Conservation (phyloP, 2,329 filamentous ascomycete species). For the Parafenestella ontariensis region DNA sequence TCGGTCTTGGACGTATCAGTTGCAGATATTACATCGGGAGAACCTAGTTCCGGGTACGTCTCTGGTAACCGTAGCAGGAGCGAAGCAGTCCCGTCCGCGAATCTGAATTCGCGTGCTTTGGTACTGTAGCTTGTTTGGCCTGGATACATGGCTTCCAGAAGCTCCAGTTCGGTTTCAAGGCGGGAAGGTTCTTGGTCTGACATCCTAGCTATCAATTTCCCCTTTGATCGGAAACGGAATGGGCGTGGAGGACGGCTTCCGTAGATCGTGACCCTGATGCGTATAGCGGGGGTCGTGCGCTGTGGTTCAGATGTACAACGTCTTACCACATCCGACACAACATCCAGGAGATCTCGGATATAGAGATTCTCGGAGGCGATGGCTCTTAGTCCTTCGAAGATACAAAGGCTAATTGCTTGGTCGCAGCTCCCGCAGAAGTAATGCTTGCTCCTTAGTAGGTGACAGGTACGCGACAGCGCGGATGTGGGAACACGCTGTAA, state of each 20-base stretch:
- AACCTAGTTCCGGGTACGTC: conserved; percentile 44
- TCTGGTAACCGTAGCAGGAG: conserved; percentile 51
- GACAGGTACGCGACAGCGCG: neutral
- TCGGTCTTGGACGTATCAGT: conserved; percentile 46
- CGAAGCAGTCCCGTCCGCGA: conserved; percentile 30
- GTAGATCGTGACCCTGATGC: neutral
- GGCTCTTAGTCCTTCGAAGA: neutral
- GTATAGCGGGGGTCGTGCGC: neutral
- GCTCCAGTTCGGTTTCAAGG: conserved; percentile 48
- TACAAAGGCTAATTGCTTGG: neutral
- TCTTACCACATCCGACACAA: neutral
- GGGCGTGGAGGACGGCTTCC: neutral
- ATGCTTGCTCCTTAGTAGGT: too few relatives aligned
- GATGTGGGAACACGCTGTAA: neutral
- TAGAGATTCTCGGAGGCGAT: neutral
- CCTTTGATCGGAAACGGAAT: neutral
- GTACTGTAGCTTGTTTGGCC: conserved; percentile 45
- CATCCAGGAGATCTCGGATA: neutral
- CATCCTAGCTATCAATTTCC: conserved; percentile 8
- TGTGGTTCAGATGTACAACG: neutral
- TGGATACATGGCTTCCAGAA: conserved; percentile 56
- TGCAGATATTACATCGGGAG: conserved; percentile 51
- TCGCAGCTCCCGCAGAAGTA: neutral
- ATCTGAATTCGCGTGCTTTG: conserved; percentile 50
- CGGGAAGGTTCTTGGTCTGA: conserved; percentile 21